Base-by-base conservation (phyloP, 1,139 yeast genomes). In the Candida gigantensis region DNA sequence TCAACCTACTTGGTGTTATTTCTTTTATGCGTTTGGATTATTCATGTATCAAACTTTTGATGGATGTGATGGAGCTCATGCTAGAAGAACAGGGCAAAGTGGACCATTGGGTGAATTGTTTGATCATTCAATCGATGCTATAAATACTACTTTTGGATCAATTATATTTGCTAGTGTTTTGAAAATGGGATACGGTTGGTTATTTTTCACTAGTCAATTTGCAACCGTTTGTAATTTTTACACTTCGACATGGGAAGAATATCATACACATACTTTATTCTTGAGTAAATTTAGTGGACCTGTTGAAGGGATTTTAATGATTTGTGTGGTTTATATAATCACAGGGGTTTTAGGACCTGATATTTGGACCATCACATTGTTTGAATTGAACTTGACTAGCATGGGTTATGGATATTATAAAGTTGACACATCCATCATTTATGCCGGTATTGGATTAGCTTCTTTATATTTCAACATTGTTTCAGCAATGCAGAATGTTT, bases 51-150 rank as follows among this genome's bases (percentile, higher is more conserved):
- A 90, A 57, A 90, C 97, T 0, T 89, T 90, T 58, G 97, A 90
- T 62, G 96, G 97, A 2, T 86, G 96, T 60, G 97, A 90, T 60
- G 97, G 97, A 8, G 77, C 84, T 47, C 97, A 90, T 59, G 97
- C 97, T 11, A 72, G 94, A 48, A 76, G 92, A 52, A 90, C 97
- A 1, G 95, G 95, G 11, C 96, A 89, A 62, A 80, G 90, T 48
- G 95, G 97, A 3, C 97, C 97, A 3, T 67, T 90, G 51, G 97
- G 97, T 28, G 97, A 90, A 58, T 70, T 90, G 41, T 90, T 90
- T 55, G 97, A 90, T 55, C 97, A 90, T 55, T 88, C 96, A 45
- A 80, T 88, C 36, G 97, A 90, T 62, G 95, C 97, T 0, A 68
- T 88, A 50, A 90, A 90, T 56, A 88, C 97, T 2, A 84, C 96